These are phyloP conservation scores for Calophaca sinica DNA, from an alignment of 306 rosid species.

Conservation along the genomic window DNA sequence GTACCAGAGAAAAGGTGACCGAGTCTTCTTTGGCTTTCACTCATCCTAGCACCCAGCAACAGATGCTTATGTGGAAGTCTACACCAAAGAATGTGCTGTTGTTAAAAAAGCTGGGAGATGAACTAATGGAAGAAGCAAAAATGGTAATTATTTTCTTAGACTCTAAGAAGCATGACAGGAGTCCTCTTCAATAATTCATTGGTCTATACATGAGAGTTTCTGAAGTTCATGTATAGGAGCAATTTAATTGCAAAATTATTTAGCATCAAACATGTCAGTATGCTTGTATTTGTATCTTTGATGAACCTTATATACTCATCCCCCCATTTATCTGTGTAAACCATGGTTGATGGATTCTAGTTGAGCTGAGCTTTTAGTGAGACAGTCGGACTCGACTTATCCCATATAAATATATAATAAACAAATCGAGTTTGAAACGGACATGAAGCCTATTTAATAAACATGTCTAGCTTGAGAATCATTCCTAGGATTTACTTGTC, in stretches of 20 bases:
- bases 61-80: conserved; percentile 99
- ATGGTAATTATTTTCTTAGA: conserved; percentile 58
- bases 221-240: neutral
- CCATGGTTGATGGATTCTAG: conserved; percentile 3
- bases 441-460: neutral
- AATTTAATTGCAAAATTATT: too few relatives aligned
- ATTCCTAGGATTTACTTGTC: neutral
- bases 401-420: too few relatives aligned
- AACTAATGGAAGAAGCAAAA: conserved; percentile 98
- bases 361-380: conserved; percentile 20
- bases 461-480: neutral
- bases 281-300: conserved; percentile 5
- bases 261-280: neutral
- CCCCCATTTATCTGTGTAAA: neutral
- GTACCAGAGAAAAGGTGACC: conserved; percentile 96
- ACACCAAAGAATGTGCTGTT: conserved; percentile 86
- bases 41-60: conserved; percentile 99
- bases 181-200: conserved; percentile 22
- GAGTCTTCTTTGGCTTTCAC: conserved; percentile 95
- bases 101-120: conserved; percentile 91
- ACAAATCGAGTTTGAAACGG: too few relatives aligned
- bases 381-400: neutral
- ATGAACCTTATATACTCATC: neutral
- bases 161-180: neutral
- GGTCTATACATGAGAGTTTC: neutral